Evolutionary conservation across 78 protist genomes (phyloP).

Genomic region (Polysphondylium violaceum): DNA sequence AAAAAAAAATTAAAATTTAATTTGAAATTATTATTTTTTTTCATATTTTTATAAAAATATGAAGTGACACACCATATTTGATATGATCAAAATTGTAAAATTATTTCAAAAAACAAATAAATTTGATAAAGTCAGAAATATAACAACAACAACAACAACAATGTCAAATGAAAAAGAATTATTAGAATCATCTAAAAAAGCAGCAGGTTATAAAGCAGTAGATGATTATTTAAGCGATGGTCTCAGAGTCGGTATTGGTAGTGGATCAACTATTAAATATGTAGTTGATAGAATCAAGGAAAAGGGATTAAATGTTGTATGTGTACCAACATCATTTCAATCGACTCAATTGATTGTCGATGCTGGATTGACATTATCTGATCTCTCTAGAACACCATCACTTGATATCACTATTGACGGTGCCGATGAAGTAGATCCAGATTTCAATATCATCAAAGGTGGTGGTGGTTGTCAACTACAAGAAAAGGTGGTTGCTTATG

Average conservation of each 20-base stretch:
- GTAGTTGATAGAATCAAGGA: slow-evolving; percentile 85
- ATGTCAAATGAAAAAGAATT: slow-evolving; percentile 4
- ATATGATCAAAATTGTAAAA: too few relatives aligned
- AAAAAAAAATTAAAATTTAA: too few relatives aligned
- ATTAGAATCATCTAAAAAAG: slow-evolving; percentile 70
- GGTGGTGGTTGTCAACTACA: slow-evolving; percentile 85
- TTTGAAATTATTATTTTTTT: too few relatives aligned
- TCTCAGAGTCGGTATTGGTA: slow-evolving; percentile 88
- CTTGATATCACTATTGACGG: slow-evolving; percentile 92
- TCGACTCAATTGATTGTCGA: slow-evolving; percentile 63
- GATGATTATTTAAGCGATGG: slow-evolving; percentile 76
- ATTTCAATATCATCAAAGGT: slow-evolving; percentile 87
- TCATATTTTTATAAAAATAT: too few relatives aligned
- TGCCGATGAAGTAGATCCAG: slow-evolving; percentile 87
- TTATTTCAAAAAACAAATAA: too few relatives aligned
- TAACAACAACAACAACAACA: background rate
- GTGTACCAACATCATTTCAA: slow-evolving; percentile 94
- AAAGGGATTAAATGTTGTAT: slow-evolving; percentile 33
- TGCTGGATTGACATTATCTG: slow-evolving; percentile 72
- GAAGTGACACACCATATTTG: too few relatives aligned
- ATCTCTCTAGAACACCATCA: slow-evolving; percentile 65
- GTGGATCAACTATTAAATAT: slow-evolving; percentile 92
- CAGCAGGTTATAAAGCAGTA: slow-evolving; percentile 85
- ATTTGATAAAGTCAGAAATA: too few relatives aligned
- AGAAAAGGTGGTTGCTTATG: slow-evolving; percentile 88